A percentile compares a stretch with the other conserved stretches of the same genome.
These are phyloP conservation scores for Sphagnum magellanicum DNA, from an alignment of 228 moss, liverwort and hornwort species.

Conservation along the genomic window DNA sequence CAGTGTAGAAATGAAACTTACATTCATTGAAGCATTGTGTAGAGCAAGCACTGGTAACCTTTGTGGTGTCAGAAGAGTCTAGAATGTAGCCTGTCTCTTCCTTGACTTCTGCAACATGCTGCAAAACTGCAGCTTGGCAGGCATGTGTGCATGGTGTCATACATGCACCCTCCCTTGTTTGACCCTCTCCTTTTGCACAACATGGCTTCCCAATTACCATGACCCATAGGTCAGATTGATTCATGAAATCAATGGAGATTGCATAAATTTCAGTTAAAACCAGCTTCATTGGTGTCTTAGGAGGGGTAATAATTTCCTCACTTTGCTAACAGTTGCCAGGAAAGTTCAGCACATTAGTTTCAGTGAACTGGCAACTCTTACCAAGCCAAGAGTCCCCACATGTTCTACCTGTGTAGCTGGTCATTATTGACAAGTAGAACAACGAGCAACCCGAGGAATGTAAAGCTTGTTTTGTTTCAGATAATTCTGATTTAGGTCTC, in stretches of 20 bases:
- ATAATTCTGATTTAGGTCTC: too few relatives aligned
- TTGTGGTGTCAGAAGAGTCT: conserved; percentile 35
- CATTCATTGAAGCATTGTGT: conserved; percentile 55
- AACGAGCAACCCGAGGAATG: too few relatives aligned
- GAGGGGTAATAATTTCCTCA: too few relatives aligned
- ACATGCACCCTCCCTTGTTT: conserved; percentile 51
- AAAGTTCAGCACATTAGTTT: too few relatives aligned
- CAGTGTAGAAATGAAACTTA: conserved; percentile 5
- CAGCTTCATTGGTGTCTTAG: not conserved
- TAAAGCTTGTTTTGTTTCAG: too few relatives aligned
- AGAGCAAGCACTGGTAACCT: conserved; percentile 37
- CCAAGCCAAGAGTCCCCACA: too few relatives aligned
- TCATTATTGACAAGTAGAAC: too few relatives aligned
- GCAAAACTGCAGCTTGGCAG: conserved; percentile 37
- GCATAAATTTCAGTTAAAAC: not conserved
- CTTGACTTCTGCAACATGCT: conserved; percentile 45
- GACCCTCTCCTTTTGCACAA: conserved; percentile 56
- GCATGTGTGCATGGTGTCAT: conserved; percentile 38
- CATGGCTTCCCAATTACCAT: conserved; percentile 44
- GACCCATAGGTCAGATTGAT: conserved; percentile 10
- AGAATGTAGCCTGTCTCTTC: conserved; percentile 54
- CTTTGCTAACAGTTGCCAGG: too few relatives aligned
- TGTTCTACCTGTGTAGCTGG: too few relatives aligned
- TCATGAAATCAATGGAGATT: not conserved
- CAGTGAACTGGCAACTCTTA: too few relatives aligned